phyloP scores from a whole-genome alignment of 2,329 filamentous ascomycete species.

The Aureobasidium lini region DNA sequence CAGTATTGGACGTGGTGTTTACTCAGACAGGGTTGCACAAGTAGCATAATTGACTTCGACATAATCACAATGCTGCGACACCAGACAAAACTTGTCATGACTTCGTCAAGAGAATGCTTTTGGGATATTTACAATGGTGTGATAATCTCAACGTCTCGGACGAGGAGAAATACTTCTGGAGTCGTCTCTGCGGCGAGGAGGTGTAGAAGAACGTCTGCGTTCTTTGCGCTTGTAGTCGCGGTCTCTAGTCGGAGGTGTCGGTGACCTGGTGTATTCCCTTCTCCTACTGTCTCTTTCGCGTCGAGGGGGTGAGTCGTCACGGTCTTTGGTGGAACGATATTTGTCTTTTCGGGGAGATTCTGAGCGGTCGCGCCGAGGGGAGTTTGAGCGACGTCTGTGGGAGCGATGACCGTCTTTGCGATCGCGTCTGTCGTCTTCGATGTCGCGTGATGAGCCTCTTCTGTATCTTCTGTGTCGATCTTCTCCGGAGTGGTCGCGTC shows the following conservation, averaged over 20 bases:
- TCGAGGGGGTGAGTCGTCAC: background rate
- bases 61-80: no score
- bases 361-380: background rate
- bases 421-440: constrained; percentile 6
- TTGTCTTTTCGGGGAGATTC: background rate
- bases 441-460: constrained; percentile 14
- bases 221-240: background rate
- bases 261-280: background rate
- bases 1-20: no score
- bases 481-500: constrained; percentile 17
- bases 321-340: background rate
- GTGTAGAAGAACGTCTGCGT: constrained; percentile 1
- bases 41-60: no score
- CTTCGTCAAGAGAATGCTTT: background rate
- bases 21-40: no score
- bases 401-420: constrained; percentile 6
- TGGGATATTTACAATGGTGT: background rate
- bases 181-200: background rate
- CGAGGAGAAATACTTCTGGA: constrained; percentile 3
- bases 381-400: background rate
- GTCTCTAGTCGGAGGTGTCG: background rate
- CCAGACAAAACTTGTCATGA: background rate
- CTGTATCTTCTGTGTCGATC: constrained; percentile 14
- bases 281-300: background rate
- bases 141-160: background rate